phyloP scores from a whole-genome alignment of 345 rosid species.

The Syzygium aromaticum region DNA sequence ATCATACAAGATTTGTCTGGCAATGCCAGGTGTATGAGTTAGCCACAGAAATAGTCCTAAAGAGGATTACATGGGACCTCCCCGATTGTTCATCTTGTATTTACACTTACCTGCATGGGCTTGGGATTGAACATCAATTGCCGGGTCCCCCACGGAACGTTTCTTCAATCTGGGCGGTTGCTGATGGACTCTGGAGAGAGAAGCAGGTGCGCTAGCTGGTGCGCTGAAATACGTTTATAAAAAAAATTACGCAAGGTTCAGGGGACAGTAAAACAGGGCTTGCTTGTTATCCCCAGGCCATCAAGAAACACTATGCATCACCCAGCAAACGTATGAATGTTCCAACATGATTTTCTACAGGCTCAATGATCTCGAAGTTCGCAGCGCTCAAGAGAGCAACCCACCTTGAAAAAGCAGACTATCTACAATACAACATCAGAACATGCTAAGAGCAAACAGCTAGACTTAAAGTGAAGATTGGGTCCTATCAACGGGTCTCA shows the following conservation, averaged over 20 bases:
- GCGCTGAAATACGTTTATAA: not conserved
- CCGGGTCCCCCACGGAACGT: not conserved
- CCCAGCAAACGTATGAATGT: not conserved
- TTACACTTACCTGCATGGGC: too few species aligned
- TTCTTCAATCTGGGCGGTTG: not conserved
- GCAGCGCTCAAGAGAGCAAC: not conserved
- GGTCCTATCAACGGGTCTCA: not conserved
- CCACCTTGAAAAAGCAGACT: not conserved
- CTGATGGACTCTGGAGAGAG: not conserved
- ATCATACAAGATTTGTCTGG: not conserved
- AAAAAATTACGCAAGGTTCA: not conserved
- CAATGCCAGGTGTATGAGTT: not conserved
- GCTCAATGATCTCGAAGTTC: not conserved
- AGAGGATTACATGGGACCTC: not conserved
- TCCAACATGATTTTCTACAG: not conserved
- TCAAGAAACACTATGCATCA: not conserved
- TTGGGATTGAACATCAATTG: not conserved
- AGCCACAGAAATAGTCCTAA: not conserved
- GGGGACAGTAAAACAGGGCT: not conserved
- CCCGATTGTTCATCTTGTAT: not conserved
- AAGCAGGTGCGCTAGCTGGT: not conserved
- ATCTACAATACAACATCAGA: not conserved
- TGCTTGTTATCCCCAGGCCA: not conserved
- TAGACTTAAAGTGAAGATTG: not conserved
- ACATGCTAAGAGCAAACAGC: not conserved